Evolutionary conservation across 2,329 filamentous ascomycete species (phyloP).

Genomic region (Colletotrichum horii): DNA sequence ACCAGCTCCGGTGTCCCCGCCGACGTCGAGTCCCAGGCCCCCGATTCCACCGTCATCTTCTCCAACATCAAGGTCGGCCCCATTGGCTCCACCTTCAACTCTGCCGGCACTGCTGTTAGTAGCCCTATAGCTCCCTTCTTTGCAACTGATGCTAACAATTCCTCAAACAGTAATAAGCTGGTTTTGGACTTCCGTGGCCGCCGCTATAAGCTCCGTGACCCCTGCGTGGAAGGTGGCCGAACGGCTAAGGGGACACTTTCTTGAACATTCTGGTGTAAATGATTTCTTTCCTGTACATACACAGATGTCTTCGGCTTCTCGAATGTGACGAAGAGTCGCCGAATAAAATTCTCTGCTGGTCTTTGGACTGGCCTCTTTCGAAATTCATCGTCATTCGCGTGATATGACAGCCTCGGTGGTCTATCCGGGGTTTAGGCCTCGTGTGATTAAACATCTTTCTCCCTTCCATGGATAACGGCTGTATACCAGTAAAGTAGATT

Average conservation of each 20-base stretch:
- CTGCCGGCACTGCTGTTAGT: conserved; percentile 6
- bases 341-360: neutral
- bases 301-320: neutral
- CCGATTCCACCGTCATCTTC: conserved; percentile 58
- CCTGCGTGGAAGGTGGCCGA: neutral
- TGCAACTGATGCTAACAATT: neutral
- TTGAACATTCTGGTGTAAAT: conserved; percentile 5
- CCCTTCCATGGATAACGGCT: neutral
- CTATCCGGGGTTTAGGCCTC: neutral
- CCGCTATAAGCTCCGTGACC: neutral
- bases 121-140: fast-evolving
- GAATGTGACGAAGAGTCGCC: neutral
- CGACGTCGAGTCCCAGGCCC: conserved; percentile 50
- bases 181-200: neutral
- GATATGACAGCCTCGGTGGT: neutral
- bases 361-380: neutral
- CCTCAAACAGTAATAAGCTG: neutral
- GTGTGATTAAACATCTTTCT: fast-evolving
- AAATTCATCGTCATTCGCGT: neutral
- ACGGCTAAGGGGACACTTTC: neutral
- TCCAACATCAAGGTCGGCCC: conserved; percentile 57
- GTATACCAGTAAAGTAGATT: neutral
- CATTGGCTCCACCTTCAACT: conserved; percentile 56
- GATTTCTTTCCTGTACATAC: neutral
- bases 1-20: conserved; percentile 55